phyloP scores from a whole-genome alignment of 2,329 filamentous ascomycete genomes.

The Aquanectria penicillioides region DNA sequence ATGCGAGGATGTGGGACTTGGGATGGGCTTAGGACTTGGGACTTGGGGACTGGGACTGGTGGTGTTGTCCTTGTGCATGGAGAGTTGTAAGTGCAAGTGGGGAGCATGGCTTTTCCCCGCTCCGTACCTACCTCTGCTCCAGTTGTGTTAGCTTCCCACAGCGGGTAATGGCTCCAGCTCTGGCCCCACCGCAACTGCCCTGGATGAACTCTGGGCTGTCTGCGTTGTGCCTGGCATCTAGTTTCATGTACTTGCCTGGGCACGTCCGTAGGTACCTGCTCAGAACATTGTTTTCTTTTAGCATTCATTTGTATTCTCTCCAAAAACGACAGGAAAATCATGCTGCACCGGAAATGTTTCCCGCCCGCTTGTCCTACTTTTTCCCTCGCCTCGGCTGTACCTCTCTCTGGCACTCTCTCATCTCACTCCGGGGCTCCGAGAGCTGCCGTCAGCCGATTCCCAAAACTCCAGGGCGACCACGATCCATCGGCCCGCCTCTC shows the following conservation, averaged over 20 bases:
- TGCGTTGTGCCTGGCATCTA: too few relatives aligned
- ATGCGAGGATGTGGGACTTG: constrained; percentile 9
- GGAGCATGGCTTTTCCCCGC: constrained; percentile 23
- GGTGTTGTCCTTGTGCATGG: constrained; percentile 18
- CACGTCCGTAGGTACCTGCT: too few relatives aligned
- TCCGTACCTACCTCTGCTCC: constrained; percentile 25
- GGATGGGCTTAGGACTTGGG: neutral
- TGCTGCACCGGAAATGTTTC: neutral
- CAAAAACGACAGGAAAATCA: too few relatives aligned
- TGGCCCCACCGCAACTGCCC: neutral
- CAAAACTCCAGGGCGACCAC: constrained; percentile 31
- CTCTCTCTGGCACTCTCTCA: constrained; percentile 25
- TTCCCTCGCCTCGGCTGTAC: neutral
- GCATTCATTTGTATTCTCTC: too few relatives aligned
- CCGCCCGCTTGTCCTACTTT: neutral
- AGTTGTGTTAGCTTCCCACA: neutral
- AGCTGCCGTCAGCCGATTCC: constrained; percentile 37
- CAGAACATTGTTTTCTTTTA: too few relatives aligned
- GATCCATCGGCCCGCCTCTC: constrained; percentile 49
- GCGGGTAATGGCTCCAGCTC: neutral
- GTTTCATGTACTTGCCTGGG: too few relatives aligned
- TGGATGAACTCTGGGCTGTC: neutral
- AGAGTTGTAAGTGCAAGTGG: constrained; percentile 23
- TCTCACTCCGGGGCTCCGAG: constrained; percentile 22
- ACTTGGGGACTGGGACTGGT: too few relatives aligned